phyloP scores from a whole-genome alignment of 495 filamentous ascomycete genomes.

The Tuber indicum region DNA sequence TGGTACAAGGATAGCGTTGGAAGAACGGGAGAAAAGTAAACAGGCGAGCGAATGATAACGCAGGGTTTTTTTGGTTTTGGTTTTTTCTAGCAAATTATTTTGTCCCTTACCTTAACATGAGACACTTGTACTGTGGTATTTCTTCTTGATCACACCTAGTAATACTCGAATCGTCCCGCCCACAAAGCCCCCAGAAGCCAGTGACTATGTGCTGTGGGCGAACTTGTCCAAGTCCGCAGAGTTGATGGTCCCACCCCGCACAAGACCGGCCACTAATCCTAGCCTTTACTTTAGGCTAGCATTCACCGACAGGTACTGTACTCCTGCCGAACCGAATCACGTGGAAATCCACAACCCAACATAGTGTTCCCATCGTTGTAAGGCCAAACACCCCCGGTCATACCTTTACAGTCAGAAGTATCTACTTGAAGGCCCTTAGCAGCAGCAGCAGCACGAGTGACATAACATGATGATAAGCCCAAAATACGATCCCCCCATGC shows the following conservation, averaged over 20 bases:
- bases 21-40: conserved; percentile 45
- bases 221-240: not conserved
- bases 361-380: not conserved
- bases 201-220: too few relatives aligned
- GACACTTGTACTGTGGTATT: not conserved
- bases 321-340: not conserved
- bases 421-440: not conserved
- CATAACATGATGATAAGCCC: not conserved
- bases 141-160: not conserved
- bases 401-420: not conserved
- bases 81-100: not conserved
- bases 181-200: too few relatives aligned
- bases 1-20: conserved; percentile 56
- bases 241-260: not conserved
- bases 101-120: not conserved
- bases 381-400: not conserved
- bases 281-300: not conserved
- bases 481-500: not conserved
- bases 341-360: not conserved
- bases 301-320: not conserved
- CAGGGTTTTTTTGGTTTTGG: not conserved
- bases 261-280: not conserved
- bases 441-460: not conserved
- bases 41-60: conserved; percentile 20
- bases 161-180: not conserved